Conservation (phyloP, 2,329 filamentous ascomycete species). For the Rachicladosporium sp. region DNA sequence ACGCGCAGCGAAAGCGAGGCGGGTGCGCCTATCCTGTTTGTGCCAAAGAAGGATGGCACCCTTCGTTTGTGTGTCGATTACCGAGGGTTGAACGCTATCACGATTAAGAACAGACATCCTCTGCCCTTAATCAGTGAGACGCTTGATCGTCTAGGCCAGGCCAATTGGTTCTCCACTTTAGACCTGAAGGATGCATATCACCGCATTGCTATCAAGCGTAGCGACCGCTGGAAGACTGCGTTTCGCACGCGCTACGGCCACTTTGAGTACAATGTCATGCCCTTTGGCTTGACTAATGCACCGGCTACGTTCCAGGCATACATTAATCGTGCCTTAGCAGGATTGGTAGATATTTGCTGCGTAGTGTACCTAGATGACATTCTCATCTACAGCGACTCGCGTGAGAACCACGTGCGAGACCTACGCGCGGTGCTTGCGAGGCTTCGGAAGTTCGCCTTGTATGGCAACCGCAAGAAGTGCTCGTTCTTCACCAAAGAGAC, state of each 20-base stretch:
- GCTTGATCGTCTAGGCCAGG: conserved; percentile 13
- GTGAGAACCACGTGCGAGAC: too few species aligned
- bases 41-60: too few species aligned
- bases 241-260: conserved; percentile 24
- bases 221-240: conserved; percentile 23
- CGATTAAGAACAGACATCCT: conserved; percentile 23
- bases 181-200: conserved; percentile 23
- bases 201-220: conserved; percentile 20
- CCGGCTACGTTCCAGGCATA: too few species aligned
- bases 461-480: too few species aligned
- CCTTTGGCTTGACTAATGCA: conserved; percentile 11
- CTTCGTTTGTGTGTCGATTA: conserved; percentile 31
- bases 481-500: too few species aligned
- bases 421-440: too few species aligned
- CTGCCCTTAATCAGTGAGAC: conserved; percentile 24
- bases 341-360: conserved; percentile 13
- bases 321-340: too few species aligned
- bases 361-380: conserved; percentile 16
- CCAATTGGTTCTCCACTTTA: conserved; percentile 23
- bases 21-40: too few species aligned
- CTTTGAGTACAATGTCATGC: conserved; percentile 25
- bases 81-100: conserved; percentile 23
- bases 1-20: too few species aligned
- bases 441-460: too few species aligned
- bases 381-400: conserved; percentile 17